A percentile compares a stretch with the other conserved stretches of the same genome.
Evolutionary conservation across 176 grass and related monocot genomes (phyloP).

Genomic region (barley (Hordeum vulgare)): DNA sequence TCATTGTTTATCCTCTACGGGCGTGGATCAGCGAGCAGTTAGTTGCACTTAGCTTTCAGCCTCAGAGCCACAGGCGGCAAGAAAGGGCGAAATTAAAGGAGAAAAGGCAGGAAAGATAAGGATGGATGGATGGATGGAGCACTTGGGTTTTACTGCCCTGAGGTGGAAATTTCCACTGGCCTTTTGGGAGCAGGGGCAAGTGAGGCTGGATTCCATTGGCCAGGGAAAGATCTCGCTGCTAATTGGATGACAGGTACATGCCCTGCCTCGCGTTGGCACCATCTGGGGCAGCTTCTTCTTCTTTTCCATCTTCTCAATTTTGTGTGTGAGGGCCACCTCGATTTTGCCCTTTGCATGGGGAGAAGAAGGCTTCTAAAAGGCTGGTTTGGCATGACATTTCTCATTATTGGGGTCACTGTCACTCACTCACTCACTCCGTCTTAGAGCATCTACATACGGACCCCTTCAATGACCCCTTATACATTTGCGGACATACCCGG

Average conservation of each 20-base stretch:
- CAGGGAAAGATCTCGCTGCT: constrained; percentile 21
- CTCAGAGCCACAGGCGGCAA: background rate
- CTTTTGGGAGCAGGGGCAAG: constrained; percentile 2
- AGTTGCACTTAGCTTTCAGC: constrained; percentile 23
- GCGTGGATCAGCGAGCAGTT: constrained; percentile 6
- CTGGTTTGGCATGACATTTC: background rate
- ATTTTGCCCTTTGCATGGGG: background rate
- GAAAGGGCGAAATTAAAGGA: constrained; percentile 15
- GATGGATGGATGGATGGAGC: background rate
- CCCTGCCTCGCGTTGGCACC: background rate
- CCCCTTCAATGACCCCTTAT: too few species aligned
- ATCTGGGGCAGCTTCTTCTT: background rate
- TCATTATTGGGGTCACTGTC: constrained; percentile 7
- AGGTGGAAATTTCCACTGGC: constrained; percentile 26
- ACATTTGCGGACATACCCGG: too few species aligned
- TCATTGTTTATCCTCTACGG: constrained; percentile 27
- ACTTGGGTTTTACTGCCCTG: background rate
- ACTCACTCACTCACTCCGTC: background rate
- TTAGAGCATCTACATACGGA: too few species aligned
- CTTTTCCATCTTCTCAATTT: background rate
- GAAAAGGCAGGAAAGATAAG: constrained; percentile 10
- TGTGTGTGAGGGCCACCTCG: background rate
- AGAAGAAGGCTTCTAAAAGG: background rate
- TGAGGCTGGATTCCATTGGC: constrained; percentile 26
- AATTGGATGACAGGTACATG: background rate